Evolutionary conservation across 2,329 filamentous ascomycete species (phyloP), one percentile per base, ranked within the genome.

Genomic region (Pseudocercospora macadamiae): DNA sequence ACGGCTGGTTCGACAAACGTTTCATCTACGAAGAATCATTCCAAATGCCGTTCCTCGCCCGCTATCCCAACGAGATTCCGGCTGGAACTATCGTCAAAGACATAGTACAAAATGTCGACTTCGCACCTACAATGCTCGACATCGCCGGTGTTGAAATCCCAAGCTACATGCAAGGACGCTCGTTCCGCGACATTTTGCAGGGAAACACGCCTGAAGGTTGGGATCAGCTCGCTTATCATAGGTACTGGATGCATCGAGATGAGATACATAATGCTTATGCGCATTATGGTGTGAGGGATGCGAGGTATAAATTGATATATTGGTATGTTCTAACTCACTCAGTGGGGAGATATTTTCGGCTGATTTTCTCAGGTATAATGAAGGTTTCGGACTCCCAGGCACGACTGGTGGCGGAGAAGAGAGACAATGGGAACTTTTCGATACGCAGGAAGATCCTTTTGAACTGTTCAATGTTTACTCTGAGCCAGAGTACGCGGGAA

Each of bases 11-110:
- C 63, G 82, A 83, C 67, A 84, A 84, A 70, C 77, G 82, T 2
- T 83, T 84, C 68, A 83, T 84, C 78, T 84, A 84, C 68, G 81
- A 84, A 61, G 80, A 84, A 67, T 77, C 73, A 12, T 83, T 84
- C 70, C 81, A 83, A 68, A 83, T 84, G 82, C 81, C 82, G 0
- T 81, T 83, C 48, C 65, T 83, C 3, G 73, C 81, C 7, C 75
- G 78, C 0, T 81, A 80, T 47, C 81, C 82, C 0, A 59, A 51
- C 0, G 73, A 74, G 51, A 81, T 83, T 55, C 42, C 54, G 1
- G 57, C 76, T 0, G 73, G 75, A 0, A 71, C 69, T 0, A 69
- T 81, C 0, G 80, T 75, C 59, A 65, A 79, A 54, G 80, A 82
- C 59, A 82, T 83, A 18, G 74, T 84, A 53, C 77, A 75, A 65